Evolutionary conservation across 371 early-diverging fungal species (phyloP), one percentile per base, ranked within the genome.

Genomic region (Mucor circinelloides): DNA sequence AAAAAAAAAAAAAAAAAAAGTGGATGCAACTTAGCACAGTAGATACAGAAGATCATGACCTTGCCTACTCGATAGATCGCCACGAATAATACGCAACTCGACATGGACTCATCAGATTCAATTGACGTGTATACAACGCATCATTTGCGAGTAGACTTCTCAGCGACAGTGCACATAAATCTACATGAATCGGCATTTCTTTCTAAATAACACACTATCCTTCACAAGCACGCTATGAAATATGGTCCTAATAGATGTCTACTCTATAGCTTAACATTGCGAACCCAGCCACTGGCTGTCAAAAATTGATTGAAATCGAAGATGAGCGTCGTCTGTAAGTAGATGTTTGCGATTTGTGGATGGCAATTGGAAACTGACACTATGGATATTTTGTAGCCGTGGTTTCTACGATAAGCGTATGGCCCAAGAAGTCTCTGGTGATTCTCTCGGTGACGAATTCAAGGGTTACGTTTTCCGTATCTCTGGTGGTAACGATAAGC

Each of bases 401-500:
- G 91, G 89, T 84, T 94, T 99, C 85, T 98, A 95, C 81, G 99
- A 98, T 85, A 97, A 97, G 91, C 96, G 98, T 78, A 82, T 99
- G 87, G 90, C 96, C 63, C 90, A 94, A 71, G 98, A 97, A 83
- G 96, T 99, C 77, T 88, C 95, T 74, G 99, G 94, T 70, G 97
- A 96, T 80, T 81, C 95, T 55, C 89, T 99, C 76, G 96, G 97
- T 72, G 96, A 96, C 71, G 99, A 99, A 87, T 99, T 96, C 95
- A 95, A 95, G 89, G 99, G 99, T 70, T 98, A 96, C 89, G 92
- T 98, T 73, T 94, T 99, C 90, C 94, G 96, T 81, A 97, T 99
- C 81, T 94, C 97, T 69, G 99, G 99, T 79, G 99, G 99, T 77
- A 96, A 98, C 90, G 99, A 99, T 91, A 97, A 97, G 90, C 99